phyloP scores from a whole-genome alignment of 192 early-diverging fungal genomes.

The Umbelopsis sp. region DNA sequence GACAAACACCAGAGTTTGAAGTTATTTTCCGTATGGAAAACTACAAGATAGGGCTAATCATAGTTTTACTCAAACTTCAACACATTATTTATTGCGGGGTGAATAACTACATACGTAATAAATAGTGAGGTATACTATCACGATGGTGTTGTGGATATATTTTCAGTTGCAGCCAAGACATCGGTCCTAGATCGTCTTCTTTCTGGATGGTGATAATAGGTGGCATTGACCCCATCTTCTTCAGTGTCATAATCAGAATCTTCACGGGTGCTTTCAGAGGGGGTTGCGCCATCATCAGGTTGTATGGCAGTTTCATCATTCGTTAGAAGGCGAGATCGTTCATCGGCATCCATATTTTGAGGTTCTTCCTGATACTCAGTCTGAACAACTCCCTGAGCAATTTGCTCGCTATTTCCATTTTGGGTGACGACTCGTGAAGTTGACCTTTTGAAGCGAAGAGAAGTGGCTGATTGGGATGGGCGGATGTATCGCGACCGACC shows the following conservation, averaged over 20 bases:
- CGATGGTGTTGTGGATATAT: not conserved
- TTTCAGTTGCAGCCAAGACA: not conserved
- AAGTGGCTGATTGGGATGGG: not conserved
- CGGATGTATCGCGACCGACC: not conserved
- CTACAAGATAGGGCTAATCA: no score
- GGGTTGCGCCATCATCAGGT: not conserved
- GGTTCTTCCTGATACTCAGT: not conserved
- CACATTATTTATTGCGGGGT: not conserved
- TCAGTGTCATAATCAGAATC: slow-evolving; percentile 22
- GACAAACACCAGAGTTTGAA: no score
- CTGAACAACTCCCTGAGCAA: not conserved
- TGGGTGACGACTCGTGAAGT: not conserved
- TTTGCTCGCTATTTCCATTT: not conserved
- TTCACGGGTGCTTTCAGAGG: not conserved
- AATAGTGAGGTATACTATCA: not conserved
- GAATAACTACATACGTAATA: not conserved
- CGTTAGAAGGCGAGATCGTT: not conserved
- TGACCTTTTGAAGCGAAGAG: not conserved
- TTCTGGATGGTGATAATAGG: slow-evolving; percentile 54
- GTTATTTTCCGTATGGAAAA: no score
- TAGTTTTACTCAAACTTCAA: not conserved
- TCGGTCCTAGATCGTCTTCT: slow-evolving; percentile 22
- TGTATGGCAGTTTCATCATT: not conserved
- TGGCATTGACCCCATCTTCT: slow-evolving; percentile 34
- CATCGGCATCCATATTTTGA: not conserved